phyloP scores from a whole-genome alignment of 306 rosid genomes.

The Pterocarpus macrocarpus region DNA sequence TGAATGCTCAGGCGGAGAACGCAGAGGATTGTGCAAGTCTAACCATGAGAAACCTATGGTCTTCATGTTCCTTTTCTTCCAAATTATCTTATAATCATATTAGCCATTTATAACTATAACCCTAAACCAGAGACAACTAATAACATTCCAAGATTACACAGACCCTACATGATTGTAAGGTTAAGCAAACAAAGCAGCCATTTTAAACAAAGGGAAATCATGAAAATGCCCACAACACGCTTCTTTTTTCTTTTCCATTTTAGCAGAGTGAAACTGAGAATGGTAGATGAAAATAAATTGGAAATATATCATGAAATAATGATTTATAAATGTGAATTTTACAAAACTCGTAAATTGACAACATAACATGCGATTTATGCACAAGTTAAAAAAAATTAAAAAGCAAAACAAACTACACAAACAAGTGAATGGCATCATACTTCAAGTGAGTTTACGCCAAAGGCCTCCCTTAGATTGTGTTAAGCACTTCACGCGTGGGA shows the following conservation, averaged over 20 bases:
- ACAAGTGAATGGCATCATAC: slow-evolving; percentile 36
- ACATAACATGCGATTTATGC: slow-evolving; percentile 3
- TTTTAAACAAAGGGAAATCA: too few relatives aligned
- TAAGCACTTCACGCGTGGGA: slow-evolving; percentile 82
- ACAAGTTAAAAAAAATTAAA: slow-evolving; percentile 34
- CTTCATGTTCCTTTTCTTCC: too few relatives aligned
- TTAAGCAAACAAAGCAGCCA: too few relatives aligned
- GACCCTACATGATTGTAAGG: too few relatives aligned
- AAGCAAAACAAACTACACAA: slow-evolving; percentile 3
- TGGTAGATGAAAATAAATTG: background rate
- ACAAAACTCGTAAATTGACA: slow-evolving; percentile 20
- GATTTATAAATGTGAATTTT: background rate
- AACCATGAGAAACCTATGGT: too few relatives aligned
- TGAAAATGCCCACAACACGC: background rate
- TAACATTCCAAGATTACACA: too few relatives aligned
- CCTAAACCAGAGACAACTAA: too few relatives aligned
- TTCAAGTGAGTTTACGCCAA: slow-evolving; percentile 86
- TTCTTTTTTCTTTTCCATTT: background rate
- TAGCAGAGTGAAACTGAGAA: slow-evolving; percentile 5
- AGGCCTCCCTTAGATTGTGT: slow-evolving; percentile 68
- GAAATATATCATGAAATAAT: background rate
- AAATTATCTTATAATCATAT: too few relatives aligned
- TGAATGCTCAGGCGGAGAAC: too few relatives aligned
- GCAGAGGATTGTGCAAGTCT: too few relatives aligned
- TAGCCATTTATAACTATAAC: too few relatives aligned